Conservation (phyloP, 352 stramenopile genomes). For the Aphanomyces euteiches region DNA sequence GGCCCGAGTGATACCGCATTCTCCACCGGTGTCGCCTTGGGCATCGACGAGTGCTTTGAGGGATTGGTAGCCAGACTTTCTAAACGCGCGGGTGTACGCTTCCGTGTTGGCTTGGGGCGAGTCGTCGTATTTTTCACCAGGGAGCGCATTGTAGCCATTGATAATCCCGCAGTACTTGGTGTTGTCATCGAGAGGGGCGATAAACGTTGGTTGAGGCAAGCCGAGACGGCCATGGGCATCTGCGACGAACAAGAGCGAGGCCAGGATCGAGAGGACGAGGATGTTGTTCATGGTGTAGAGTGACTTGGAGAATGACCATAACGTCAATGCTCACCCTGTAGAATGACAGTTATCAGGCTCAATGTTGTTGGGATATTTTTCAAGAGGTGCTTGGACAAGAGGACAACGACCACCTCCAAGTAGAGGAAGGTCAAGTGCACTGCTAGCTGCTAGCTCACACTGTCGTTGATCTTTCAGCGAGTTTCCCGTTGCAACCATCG, state of each 20-base stretch:
- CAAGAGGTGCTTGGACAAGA: neutral
- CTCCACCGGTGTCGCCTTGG: constrained; percentile 3
- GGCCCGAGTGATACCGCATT: constrained; percentile 33
- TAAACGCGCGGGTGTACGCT: neutral
- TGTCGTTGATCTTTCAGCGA: too few species aligned
- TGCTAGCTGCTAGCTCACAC: too few species aligned
- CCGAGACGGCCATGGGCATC: constrained; percentile 1
- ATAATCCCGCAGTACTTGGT: constrained; percentile 15
- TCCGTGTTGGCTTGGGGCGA: constrained; percentile 1
- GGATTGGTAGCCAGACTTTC: constrained; percentile 1
- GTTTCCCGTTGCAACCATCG: too few species aligned
- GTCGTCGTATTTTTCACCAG: neutral
- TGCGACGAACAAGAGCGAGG: neutral
- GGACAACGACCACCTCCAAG: neutral
- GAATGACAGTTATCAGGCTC: neutral
- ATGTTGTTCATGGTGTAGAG: neutral
- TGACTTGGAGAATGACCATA: neutral
- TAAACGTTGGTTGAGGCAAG: neutral
- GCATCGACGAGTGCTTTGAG: constrained; percentile 6
- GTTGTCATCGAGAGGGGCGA: neutral
- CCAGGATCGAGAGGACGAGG: neutral
- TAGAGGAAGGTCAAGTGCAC: neutral
- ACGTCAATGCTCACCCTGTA: neutral
- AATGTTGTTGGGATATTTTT: neutral
- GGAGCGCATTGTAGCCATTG: neutral